Evolutionary conservation across 83 land plant genomes (phyloP), one percentile per base, ranked within the genome.

Genomic region (Diphasiastrum complanatum): DNA sequence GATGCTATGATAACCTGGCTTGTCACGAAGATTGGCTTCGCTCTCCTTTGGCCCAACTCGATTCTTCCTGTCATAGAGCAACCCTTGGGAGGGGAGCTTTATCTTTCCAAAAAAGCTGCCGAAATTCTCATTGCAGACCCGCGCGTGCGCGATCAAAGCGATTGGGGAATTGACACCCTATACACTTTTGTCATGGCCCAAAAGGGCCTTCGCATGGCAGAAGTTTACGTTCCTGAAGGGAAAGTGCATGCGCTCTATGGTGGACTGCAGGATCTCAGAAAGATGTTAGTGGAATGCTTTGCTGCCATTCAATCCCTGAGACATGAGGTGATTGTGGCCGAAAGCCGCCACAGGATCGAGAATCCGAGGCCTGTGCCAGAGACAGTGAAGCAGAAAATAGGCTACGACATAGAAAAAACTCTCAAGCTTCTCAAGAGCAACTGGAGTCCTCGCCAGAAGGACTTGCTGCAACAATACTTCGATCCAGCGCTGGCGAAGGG

Each of bases 1-100:
- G 69, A 66, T 43, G 69, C 69, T 24, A 66, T 66, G 69, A 66
- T 66, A 45, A 66, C 69, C 10, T 66, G 69, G 69, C 32, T 66
- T 2, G 69, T 66, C 1, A 66, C 69, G 8, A 66, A 66, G 38
- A 16, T 66, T 1, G 69, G 69, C 1, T 66, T 66, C n/a, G 58
- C 60, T 16, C 64, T 66, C 38, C 47, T 66, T 2, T 66, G 69
- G 69, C 69, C 69, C 33, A 56, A 66, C 46, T 35, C 69, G 4
- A 46, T 43, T 4, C 63, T 66, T 5, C 69, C 69, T 0, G 35
- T 48, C 47, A 56, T 66, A 18, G 69, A 66, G 63, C 69, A 66
- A 31, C 69, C 69, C 11, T 47, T 66, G 22, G 69, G 69, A 0
- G 69, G 69, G n/a, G 69, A 66, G 60, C 47, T 66, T 1, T 64